Evolutionary conservation across 78 protist species (phyloP), one percentile per base, ranked within the genome.

Genomic region (Monosiga brevicollis): DNA sequence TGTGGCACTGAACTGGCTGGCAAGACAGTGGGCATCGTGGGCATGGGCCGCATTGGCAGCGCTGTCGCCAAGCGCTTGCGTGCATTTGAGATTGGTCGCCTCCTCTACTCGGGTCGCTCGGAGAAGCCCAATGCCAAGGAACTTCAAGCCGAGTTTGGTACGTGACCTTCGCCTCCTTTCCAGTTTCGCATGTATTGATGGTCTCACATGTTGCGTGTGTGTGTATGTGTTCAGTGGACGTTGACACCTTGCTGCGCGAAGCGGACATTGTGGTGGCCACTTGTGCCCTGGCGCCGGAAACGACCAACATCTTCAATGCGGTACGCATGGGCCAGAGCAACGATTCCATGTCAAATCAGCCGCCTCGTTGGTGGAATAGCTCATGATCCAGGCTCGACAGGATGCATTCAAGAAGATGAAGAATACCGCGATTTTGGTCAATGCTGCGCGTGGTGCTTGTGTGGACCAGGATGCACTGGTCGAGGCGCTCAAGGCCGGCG

Each of bases 11-110:
- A 79, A 38, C 6, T 80, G 2, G 26, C 43, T 10, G 79, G 71
- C 1, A 38, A 15, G 35, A 86, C 88, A 9, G 77, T 80, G 32
- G 88, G 88, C 71, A 22, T 86, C 26, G 36, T 86, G 11, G 88
- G 88, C 0, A 1, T 86, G 37, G 88, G 88, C 15, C 62, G 85
- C 49, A 86, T 86, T 29, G 88, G 88, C 62, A 49, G 15, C 15
- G 29, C 29, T 49, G 29, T 49, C 62, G 6, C 29, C 62, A 49
- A 49, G 15, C 62, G 62, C 6, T 49, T 49, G 62, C 62, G 62
- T 15, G 29, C 62, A 15, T 15, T 49, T 49, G 62, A 49, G 62
- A 49, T 49, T 49, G 62, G 15, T 20, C 6, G 15, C 15, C 29
- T 49, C 62, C 62, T 49, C 29, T 15, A 20, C 62, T 20, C 15